Evolutionary conservation across 2,329 filamentous ascomycete species (phyloP).

Genomic region (Colletotrichum simmondsii): DNA sequence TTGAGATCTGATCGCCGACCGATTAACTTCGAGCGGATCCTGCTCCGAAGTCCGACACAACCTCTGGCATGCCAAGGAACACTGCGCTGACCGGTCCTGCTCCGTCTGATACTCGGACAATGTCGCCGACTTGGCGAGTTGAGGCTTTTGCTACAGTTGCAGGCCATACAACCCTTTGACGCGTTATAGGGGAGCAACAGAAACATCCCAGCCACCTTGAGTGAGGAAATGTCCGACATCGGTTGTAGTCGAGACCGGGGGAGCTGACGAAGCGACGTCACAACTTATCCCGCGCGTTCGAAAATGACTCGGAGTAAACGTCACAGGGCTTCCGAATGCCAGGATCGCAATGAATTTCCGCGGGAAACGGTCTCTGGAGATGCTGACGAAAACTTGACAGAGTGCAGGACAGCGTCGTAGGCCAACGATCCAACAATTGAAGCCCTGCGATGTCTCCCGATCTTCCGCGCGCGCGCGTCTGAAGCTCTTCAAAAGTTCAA

Average conservation of each 20-base stretch:
- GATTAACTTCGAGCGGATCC: neutral
- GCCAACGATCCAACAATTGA: neutral
- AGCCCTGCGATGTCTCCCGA: neutral
- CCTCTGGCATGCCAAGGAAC: neutral
- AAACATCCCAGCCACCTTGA: neutral
- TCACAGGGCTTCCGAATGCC: neutral
- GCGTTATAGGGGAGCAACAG: neutral
- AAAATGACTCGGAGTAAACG: conserved; percentile 6
- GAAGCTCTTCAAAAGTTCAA: neutral
- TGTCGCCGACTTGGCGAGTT: neutral
- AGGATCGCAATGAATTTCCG: neutral
- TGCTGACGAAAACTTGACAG: neutral
- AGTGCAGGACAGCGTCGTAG: neutral
- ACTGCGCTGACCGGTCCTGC: neutral
- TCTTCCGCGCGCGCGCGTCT: neutral
- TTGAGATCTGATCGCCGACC: neutral
- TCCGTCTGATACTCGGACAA: neutral
- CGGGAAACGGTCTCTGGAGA: neutral
- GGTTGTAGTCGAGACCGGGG: neutral
- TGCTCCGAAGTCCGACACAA: neutral
- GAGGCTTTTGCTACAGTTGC: neutral
- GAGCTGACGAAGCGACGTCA: neutral
- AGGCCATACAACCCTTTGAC: neutral
- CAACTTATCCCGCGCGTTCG: neutral
- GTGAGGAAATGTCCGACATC: neutral